Conservation (phyloP, 768 basidiomycete species). For the Cytidiella melzeri region DNA sequence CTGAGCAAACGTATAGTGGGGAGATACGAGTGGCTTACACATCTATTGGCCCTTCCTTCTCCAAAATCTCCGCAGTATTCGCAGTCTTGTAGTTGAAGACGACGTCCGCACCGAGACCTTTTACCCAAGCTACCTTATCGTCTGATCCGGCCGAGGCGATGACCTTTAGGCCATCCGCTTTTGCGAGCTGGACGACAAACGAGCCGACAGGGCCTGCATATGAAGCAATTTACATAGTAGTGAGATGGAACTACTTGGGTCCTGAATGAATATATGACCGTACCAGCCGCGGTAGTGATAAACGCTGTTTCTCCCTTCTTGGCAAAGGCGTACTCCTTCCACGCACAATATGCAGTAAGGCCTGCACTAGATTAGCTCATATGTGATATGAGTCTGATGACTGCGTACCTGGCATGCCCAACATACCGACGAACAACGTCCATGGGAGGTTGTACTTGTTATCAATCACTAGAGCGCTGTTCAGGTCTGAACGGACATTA, state of each 20-base stretch:
- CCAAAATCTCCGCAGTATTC: slow-evolving; percentile 43
- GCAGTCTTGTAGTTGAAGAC: slow-evolving; percentile 72
- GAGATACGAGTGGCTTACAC: slow-evolving; percentile 43
- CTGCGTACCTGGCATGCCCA: slow-evolving; percentile 35
- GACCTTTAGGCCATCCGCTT: slow-evolving; percentile 45
- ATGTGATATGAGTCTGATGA: neutral
- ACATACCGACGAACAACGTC: slow-evolving; percentile 42
- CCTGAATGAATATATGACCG: neutral
- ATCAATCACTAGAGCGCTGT: slow-evolving; percentile 25
- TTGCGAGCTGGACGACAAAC: slow-evolving; percentile 44
- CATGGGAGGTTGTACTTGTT: slow-evolving; percentile 43
- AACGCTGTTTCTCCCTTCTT: slow-evolving; percentile 50
- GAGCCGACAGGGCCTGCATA: slow-evolving; percentile 48
- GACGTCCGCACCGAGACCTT: slow-evolving; percentile 58
- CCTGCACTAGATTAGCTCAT: slow-evolving; percentile 13
- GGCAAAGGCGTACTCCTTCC: slow-evolving; percentile 35
- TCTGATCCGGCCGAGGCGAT: slow-evolving; percentile 68
- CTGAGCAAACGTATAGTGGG: too few relatives aligned
- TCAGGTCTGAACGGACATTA: slow-evolving; percentile 21
- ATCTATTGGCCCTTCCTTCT: slow-evolving; percentile 51
- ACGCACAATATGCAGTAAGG: slow-evolving; percentile 30
- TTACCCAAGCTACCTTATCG: slow-evolving; percentile 62
- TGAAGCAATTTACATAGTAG: neutral
- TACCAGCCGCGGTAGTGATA: slow-evolving; percentile 39
- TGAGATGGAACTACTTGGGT: neutral